Evolutionary conservation across 2,329 filamentous ascomycete genomes (phyloP), one percentile per base, ranked within the genome.

Genomic region (Aspergillus terreus): DNA sequence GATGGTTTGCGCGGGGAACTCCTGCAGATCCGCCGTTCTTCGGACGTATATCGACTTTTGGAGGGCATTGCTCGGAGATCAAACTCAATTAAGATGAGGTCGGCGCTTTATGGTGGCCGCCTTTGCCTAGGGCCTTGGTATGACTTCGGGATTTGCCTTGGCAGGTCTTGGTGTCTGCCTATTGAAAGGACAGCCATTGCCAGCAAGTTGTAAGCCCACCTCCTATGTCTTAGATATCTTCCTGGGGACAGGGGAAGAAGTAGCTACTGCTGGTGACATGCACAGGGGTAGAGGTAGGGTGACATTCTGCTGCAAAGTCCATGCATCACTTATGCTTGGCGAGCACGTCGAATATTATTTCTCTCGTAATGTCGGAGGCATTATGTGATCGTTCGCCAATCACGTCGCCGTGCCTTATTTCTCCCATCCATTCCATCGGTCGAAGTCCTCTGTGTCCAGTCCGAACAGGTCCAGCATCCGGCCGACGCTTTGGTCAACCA

Each of bases 401-500:
- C 40, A 42, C 6, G 11, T 42, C 17, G 40, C 5, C 2, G 40
- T 12, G 40, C 11, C 15, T 42, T 36, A 30, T 25, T 55, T 59
- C 51, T 60, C 51, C 63, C 61, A 64, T 1, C 63, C 63, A 12
- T 59, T 58, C 60, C 62, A 64, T n/a, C 62, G 44, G 25, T 58
- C 57, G 36, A 78, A 77, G 36, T 69, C 64, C 0, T 62, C 66
- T 1, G 70, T 68, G 44, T 78, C 69, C 17, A 78, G 52, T 17
- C 68, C 71, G 50, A 78, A 73, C 17, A 73, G 46, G 58, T 79
- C 76, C 35, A 79, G 52, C 64, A 79, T 69, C 12, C 77, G 64
- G 1, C 74, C 76, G 0, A 78, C 75, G 49, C 65, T 78, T 53
- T 79, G 76, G 38, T 75, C 64, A 2, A 74, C 60, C 11, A 78